Evolutionary conservation across 2,329 filamentous ascomycete genomes (phyloP), one percentile per base, ranked within the genome.

Genomic region (Dothistroma septosporum): DNA sequence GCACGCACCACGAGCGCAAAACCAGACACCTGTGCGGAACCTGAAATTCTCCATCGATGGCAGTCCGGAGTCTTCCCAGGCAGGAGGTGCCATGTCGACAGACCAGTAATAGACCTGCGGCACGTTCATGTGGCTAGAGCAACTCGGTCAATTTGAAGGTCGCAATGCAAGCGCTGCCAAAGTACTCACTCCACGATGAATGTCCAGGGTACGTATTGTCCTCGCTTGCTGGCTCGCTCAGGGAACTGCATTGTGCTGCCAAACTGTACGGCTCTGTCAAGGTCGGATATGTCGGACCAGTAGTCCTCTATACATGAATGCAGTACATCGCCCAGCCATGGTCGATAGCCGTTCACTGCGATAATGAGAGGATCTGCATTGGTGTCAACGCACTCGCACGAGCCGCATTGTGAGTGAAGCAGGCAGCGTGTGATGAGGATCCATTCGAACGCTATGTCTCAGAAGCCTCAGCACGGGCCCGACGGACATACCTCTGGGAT

Each of bases 51-150:
- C 65, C 53, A 75, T 73, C 21, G 63, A 50, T 1, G 70, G 69
- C 9, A 70, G 62, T 8, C 59, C 63, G 7, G 55, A 62, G 37
- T 68, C 66, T 37, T 70, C 65, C 58, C 58, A 63, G 2, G 54
- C 22, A 5, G 72, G 71, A 41, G 71, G 71, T 3, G 70, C 61
- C 60, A 71, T 64, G n/a, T 63, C 70, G 11, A 74, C 72, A 7
- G 70, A 72, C 74, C 74, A 75, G 59, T 70, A 74, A 61, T 72
- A 76, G n/a, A 75, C 73, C 44, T 75, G 70, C 4, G 74, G 73
- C 1, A 76, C 68, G 22, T 76, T 76, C 70, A 76, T 71, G 24
- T 76, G 70, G 53, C 63, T 64, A 21, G 10, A 16, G 44, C 35
- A 22, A 12, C 7, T 6, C 5, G 2, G 9, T 11, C 14, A n/a